Conservation (phyloP, 108 stramenopile genomes). For the Stephanodiscus minutulus region DNA sequence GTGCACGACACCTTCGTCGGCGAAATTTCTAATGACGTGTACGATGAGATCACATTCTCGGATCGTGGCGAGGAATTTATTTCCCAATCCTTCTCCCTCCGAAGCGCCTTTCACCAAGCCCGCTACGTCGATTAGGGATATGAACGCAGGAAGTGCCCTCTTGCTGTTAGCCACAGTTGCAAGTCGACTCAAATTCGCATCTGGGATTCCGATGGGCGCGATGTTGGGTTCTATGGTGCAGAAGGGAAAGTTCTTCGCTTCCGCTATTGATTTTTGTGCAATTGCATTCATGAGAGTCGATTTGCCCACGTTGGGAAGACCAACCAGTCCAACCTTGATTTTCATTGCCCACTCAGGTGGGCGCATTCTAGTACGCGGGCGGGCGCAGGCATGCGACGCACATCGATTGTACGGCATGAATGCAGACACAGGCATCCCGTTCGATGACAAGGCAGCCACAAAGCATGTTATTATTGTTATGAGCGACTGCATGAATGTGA, state of each 20-base stretch:
- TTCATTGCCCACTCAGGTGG: conserved; percentile 39
- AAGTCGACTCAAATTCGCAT: conserved; percentile 61
- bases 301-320: conserved; percentile 95
- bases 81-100: conserved; percentile 94
- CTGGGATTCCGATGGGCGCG: conserved; percentile 81
- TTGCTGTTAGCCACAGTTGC: conserved; percentile 43
- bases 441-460: conserved; percentile 1
- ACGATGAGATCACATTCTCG: conserved; percentile 84
- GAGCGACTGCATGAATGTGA: not conserved
- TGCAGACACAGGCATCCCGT: not conserved
- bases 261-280: conserved; percentile 59
- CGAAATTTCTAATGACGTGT: conserved; percentile 87
- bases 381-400: not conserved
- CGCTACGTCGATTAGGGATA: conserved; percentile 94
- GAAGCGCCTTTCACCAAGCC: conserved; percentile 90
- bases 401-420: not conserved
- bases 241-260: conserved; percentile 91
- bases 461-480: conserved; percentile 4
- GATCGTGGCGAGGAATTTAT: conserved; percentile 89
- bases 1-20: conserved; percentile 79
- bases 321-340: conserved; percentile 76
- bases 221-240: conserved; percentile 97
- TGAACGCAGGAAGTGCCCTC: conserved; percentile 63
- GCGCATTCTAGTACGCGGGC: not conserved
- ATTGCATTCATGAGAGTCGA: conserved; percentile 87